Evolutionary conservation across 2,329 filamentous ascomycete species (phyloP).

Genomic region (Trichoderma gracile): DNA sequence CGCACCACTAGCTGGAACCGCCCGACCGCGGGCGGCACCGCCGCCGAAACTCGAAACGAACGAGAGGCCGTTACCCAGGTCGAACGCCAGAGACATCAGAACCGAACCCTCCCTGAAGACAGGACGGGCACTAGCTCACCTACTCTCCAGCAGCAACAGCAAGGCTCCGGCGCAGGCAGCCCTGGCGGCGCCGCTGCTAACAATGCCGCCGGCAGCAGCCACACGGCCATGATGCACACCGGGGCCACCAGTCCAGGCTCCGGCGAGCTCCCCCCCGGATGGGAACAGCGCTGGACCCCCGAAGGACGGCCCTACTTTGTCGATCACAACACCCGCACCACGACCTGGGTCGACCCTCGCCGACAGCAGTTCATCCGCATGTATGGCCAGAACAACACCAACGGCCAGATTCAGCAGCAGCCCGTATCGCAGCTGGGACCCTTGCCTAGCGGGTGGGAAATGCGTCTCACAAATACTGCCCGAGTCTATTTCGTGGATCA

Average conservation of each 20-base stretch:
- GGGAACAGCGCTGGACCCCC: constrained; percentile 94
- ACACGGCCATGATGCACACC: constrained; percentile 86
- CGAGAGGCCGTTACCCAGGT: constrained; percentile 90
- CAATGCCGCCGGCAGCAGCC: constrained; percentile 45
- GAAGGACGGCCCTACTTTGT: constrained; percentile 97
- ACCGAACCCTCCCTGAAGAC: constrained; percentile 92
- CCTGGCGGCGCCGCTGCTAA: constrained; percentile 30
- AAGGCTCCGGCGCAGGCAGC: constrained; percentile 44
- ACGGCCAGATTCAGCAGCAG: constrained; percentile 91
- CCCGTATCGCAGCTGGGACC: constrained; percentile 95
- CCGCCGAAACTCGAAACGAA: constrained; percentile 69
- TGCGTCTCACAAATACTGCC: constrained; percentile 97
- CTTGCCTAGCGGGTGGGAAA: constrained; percentile 96
- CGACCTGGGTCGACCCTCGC: constrained; percentile 96
- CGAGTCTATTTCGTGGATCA: constrained; percentile 99
- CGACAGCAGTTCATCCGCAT: constrained; percentile 98
- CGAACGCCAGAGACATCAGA: constrained; percentile 91
- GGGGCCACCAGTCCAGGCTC: constrained; percentile 90
- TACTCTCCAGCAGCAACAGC: constrained; percentile 61
- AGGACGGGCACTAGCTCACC: constrained; percentile 92
- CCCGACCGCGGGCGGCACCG: constrained; percentile 76
- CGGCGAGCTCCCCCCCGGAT: constrained; percentile 90
- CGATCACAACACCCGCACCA: constrained; percentile 96
- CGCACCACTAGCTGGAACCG: constrained; percentile 95
- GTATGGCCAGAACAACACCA: constrained; percentile 88